Base-by-base conservation (phyloP, 257 asterid genomes). In the Solanum chmielewskii region DNA sequence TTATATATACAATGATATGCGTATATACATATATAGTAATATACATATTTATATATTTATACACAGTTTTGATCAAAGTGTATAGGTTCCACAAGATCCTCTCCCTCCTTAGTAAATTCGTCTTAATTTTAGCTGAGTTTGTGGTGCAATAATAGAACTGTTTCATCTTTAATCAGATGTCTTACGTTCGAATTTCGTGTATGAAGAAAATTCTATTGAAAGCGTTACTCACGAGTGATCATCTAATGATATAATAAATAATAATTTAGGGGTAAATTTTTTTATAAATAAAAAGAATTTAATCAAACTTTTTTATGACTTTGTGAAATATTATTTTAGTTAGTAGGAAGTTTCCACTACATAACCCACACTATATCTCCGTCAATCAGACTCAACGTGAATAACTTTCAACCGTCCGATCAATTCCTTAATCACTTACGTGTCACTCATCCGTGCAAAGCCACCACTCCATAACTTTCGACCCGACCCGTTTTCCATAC, bases 141-240 rank as follows among this genome's bases (percentile, higher is more conserved):
- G 47, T 11, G 13, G 3, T 42, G 0, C 0, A 8, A 1, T 56
- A 9, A 11, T 56, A 4, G 20, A 0, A 56, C 0, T 56, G 25
- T 2, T 7, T 1, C 4, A 20, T 1, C 5, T 3, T 56, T 56
- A 56, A 56, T 20, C 1, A 56, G 2, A 20, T n/a, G 11, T 56
- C 5, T 56, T 2, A 7, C 1, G 2, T 7, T 56, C 0, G 8
- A 56, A n/a, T 3, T 4, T 4, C 20, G 1, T 3, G 23, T 4
- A 9, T 56, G 7, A 2, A 7, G 1, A 52, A 56, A 7, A 7
- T 56, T 1, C 8, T 7, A 9, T 56, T 56, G n/a, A 8, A 3
- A 56, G 3, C 64, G 5, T 52, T 4, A 52, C 11, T 9, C 62
- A 37, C 2, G 9, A 49, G 9, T 41, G 12, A 3, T 0, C 25